A percentile compares a stretch with the other conserved stretches of the same genome.
Evolutionary conservation across 768 basidiomycete species (phyloP).

Genomic region (Holtermannia corniformis): DNA sequence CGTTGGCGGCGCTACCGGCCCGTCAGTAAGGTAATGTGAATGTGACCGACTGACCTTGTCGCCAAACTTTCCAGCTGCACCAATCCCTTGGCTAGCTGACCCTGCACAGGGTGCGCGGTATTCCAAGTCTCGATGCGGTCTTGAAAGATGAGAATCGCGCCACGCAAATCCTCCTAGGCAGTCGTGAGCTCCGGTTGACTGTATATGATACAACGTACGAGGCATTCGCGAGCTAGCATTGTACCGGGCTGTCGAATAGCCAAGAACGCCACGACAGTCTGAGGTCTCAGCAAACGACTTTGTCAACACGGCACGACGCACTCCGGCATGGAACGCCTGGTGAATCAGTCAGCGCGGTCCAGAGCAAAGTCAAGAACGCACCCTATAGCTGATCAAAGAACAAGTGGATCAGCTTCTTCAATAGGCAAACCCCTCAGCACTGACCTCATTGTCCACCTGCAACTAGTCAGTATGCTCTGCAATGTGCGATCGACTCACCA

Average conservation of each 20-base stretch:
- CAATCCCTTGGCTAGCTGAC: slow-evolving; percentile 33
- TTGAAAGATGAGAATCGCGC: slow-evolving; percentile 29
- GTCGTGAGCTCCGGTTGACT: not conserved
- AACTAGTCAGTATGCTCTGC: not conserved
- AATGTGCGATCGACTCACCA: slow-evolving; percentile 11
- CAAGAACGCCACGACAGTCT: slow-evolving; percentile 23
- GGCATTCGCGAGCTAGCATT: slow-evolving; percentile 23
- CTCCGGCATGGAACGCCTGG: slow-evolving; percentile 34
- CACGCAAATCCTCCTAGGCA: slow-evolving; percentile 28
- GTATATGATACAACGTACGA: slow-evolving; percentile 16
- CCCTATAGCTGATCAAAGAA: not conserved
- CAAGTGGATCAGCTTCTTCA: not conserved
- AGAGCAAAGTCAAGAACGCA: not conserved
- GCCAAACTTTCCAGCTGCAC: slow-evolving; percentile 31
- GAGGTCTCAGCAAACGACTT: not conserved
- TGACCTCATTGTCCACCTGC: slow-evolving; percentile 35
- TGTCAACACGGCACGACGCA: slow-evolving; percentile 12
- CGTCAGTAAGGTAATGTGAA: not conserved
- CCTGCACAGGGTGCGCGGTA: slow-evolving; percentile 36
- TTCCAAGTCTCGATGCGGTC: slow-evolving; percentile 31
- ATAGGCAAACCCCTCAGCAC: slow-evolving; percentile 13
- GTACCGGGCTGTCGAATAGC: slow-evolving; percentile 36
- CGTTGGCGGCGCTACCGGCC: not conserved
- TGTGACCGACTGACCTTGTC: slow-evolving; percentile 2
- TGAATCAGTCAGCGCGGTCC: not conserved